Percentiles rank a stretch among this genome's conserved stretches.
Conservation (phyloP, 73 alveolate species). For the Effrenium voratum region DNA sequence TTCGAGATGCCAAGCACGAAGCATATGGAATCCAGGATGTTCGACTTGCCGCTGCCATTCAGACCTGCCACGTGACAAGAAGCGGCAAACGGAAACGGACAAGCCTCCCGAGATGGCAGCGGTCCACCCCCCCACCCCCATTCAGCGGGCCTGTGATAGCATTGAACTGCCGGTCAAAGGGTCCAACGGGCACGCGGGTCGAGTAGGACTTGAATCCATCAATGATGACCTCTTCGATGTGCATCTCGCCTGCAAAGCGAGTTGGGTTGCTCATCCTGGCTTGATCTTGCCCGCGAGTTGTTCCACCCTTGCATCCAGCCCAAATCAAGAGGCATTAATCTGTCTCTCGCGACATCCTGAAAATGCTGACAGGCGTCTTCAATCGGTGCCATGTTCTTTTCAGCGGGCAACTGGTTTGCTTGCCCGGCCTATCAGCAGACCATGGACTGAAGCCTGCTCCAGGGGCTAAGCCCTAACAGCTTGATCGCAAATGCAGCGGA, state of each 20-base stretch:
- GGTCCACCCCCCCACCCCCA: neutral
- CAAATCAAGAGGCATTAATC: too few species aligned
- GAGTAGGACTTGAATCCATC: slow-evolving; percentile 98
- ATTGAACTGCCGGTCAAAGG: slow-evolving; percentile 99
- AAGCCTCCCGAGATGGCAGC: neutral
- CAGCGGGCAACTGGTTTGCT: too few species aligned
- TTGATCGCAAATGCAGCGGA: too few species aligned
- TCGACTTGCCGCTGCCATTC: slow-evolving; percentile 99
- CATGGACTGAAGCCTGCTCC: too few species aligned
- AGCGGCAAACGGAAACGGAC: neutral
- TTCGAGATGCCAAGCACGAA: slow-evolving; percentile 98
- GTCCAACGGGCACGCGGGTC: slow-evolving; percentile 96
- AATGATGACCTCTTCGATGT: slow-evolving; percentile 97
- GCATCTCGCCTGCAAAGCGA: slow-evolving; percentile 94
- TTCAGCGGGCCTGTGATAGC: slow-evolving; percentile 98
- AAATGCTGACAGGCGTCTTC: too few species aligned
- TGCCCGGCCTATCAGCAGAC: too few species aligned
- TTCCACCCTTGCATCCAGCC: too few species aligned
- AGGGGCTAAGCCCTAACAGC: too few species aligned
- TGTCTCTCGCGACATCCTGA: too few species aligned
- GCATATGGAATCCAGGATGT: slow-evolving; percentile 99
- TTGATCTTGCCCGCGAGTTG: too few species aligned
- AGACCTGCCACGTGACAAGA: slow-evolving; percentile 24
- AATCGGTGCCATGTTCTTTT: too few species aligned
- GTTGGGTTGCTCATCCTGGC: too few species aligned